Base-by-base conservation (phyloP, 495 filamentous ascomycete species). In the Aspergillus nanangensis region DNA sequence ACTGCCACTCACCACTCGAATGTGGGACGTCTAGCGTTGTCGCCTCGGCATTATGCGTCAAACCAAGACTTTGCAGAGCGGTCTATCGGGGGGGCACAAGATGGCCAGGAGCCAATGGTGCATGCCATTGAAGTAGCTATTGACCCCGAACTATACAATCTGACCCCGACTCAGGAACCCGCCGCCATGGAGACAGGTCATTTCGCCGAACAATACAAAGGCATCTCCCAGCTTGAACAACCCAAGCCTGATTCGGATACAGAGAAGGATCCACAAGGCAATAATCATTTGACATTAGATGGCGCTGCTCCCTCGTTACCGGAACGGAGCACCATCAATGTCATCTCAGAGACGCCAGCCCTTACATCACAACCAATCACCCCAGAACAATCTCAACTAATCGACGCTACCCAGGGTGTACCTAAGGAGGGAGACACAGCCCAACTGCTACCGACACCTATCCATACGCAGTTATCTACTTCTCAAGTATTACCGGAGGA, bases 221-320 rank as follows among this genome's bases (percentile, higher is more conserved):
- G 32, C 23, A 8, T 21, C 13, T 21, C 43, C 22, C n/a, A 21
- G 29, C 4, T n/a, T 34, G 3, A 13, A 33, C 17, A 43, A n/a
- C 18, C 20, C 8, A 23, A 25, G 17, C 8, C 38, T 11, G 35
- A 35, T 3, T n/a, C n/a, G n/a, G n/a, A n/a, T n/a, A n/a, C n/a
- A n/a, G n/a, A n/a, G n/a, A n/a, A n/a, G n/a, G 24, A 18, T 7
- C 35, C 43, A n/a, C n/a, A 35, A 25, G 23, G n/a, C 33, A 44
- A 52, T 27, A 21, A 51, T 25, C 32, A 47, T 14, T 29, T 60
- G 42, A 43, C 34, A 8, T 33, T 58, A 17, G 60, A 60, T 41
- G 57, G 60, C 27, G 35, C 46, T 35, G 17, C 35, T 11, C 43
- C 55, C 19, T 8, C 36, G 15, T n/a, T n/a, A n/a, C n/a, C n/a